These are phyloP conservation scores for Blastobotrys apis DNA, from an alignment of 1,139 yeast genomes.

Conservation along the genomic window DNA sequence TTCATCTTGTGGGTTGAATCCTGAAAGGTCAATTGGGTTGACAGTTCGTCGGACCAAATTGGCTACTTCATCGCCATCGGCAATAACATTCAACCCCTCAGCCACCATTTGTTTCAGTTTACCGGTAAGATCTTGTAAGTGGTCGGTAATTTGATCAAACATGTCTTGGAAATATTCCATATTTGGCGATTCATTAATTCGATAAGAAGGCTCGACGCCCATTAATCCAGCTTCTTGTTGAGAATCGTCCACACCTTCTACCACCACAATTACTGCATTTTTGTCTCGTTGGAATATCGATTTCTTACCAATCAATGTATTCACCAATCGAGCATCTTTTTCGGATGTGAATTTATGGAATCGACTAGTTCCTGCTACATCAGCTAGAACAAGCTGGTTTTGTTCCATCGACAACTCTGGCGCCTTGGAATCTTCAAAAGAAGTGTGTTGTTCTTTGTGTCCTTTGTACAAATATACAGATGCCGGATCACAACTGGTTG, in stretches of 20 bases:
- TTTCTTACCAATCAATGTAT: conserved; percentile 13
- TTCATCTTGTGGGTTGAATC: no score
- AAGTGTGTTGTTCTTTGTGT: conserved; percentile 10
- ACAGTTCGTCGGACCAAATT: background rate
- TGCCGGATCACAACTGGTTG: conserved; percentile 12
- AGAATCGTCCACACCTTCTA: conserved; percentile 21
- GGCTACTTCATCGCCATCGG: background rate
- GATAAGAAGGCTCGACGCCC: conserved; percentile 23
- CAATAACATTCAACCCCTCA: conserved; percentile 21
- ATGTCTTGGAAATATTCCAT: conserved; percentile 18
- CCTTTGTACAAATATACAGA: conserved; percentile 13
- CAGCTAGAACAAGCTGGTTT: conserved; percentile 28
- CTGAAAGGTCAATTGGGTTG: no score
- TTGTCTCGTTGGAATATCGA: conserved; percentile 13
- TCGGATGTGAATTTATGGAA: conserved; percentile 18
- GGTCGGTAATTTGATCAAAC: conserved; percentile 19
- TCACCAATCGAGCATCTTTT: conserved; percentile 20
- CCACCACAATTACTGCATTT: conserved; percentile 23
- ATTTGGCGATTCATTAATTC: conserved; percentile 21
- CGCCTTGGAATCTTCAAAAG: conserved; percentile 9
- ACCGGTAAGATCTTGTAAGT: conserved; percentile 21
- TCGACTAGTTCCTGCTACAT: conserved; percentile 25
- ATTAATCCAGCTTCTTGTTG: conserved; percentile 14
- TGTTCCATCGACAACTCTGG: conserved; percentile 21
- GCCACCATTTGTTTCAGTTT: conserved; percentile 17